Percentiles rank a stretch among this genome's conserved stretches.
phyloP scores from a whole-genome alignment of 768 basidiomycete genomes.

The Phanerodontia chrysosporium region DNA sequence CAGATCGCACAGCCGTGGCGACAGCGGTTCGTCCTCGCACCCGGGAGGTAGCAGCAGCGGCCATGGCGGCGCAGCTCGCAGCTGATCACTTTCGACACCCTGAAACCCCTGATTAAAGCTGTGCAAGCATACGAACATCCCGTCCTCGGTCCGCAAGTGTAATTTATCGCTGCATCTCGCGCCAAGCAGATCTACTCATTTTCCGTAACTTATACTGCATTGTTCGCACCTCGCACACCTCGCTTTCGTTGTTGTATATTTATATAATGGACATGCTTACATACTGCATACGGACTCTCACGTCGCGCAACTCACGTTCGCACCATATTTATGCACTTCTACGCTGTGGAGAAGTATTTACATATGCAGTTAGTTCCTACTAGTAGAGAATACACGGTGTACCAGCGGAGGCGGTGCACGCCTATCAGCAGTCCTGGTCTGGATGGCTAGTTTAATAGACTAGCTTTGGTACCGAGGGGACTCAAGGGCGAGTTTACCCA shows the following conservation, averaged over 20 bases:
- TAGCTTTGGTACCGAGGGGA: background rate
- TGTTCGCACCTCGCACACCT: background rate
- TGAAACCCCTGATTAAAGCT: background rate
- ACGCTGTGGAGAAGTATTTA: background rate
- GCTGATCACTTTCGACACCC: background rate
- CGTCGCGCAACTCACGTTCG: background rate
- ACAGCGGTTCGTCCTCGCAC: slow-evolving; percentile 12
- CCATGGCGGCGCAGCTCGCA: slow-evolving; percentile 2
- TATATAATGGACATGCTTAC: background rate
- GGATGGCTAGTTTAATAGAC: background rate
- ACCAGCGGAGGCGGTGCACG: background rate
- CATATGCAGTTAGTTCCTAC: slow-evolving; percentile 3
- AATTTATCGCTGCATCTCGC: slow-evolving; percentile 1
- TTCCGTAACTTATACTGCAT: slow-evolving; percentile 4
- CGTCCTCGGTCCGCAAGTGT: background rate
- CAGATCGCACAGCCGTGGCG: slow-evolving; percentile 11
- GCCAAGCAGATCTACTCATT: background rate
- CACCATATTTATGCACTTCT: slow-evolving; percentile 1
- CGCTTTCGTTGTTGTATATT: background rate
- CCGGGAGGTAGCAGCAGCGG: slow-evolving; percentile 7
- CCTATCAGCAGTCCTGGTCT: background rate
- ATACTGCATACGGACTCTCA: background rate
- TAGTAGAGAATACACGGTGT: background rate
- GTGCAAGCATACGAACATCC: background rate
- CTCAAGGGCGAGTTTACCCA: background rate